Evolutionary conservation across 169 alveolate genomes (phyloP).

Genomic region (Perkinsus olseni): DNA sequence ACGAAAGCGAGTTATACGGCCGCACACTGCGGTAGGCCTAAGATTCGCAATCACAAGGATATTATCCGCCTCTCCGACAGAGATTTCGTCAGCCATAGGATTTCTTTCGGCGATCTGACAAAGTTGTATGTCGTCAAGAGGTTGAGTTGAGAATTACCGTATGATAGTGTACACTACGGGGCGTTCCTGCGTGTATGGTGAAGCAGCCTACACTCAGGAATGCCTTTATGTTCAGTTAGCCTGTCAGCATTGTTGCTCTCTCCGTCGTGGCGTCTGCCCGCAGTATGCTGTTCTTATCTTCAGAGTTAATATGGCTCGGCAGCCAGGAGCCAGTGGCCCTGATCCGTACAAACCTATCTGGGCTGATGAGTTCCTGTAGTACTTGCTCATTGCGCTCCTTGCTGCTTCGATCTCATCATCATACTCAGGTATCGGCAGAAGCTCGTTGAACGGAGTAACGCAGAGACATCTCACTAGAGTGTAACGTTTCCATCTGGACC

Average conservation of each 20-base stretch:
- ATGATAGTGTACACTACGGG: too few species aligned
- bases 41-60: background rate
- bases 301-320: background rate
- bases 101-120: background rate
- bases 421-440: background rate
- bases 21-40: background rate
- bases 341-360: background rate
- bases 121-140: too few species aligned
- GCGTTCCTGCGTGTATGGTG: too few species aligned
- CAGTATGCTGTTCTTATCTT: too few species aligned
- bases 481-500: background rate
- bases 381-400: background rate
- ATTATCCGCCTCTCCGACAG: background rate
- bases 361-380: background rate
- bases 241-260: background rate
- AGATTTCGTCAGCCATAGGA: background rate
- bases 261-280: too few species aligned
- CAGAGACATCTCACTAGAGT: background rate
- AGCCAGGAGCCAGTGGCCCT: background rate
- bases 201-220: too few species aligned
- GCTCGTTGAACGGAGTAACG: background rate
- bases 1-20: background rate
- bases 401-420: background rate
- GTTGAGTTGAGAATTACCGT: too few species aligned
- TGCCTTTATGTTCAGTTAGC: background rate